Percentiles rank a stretch among this genome's conserved stretches.
Conservation (phyloP, 2,329 filamentous ascomycete genomes). For the Shiraia sp. region DNA sequence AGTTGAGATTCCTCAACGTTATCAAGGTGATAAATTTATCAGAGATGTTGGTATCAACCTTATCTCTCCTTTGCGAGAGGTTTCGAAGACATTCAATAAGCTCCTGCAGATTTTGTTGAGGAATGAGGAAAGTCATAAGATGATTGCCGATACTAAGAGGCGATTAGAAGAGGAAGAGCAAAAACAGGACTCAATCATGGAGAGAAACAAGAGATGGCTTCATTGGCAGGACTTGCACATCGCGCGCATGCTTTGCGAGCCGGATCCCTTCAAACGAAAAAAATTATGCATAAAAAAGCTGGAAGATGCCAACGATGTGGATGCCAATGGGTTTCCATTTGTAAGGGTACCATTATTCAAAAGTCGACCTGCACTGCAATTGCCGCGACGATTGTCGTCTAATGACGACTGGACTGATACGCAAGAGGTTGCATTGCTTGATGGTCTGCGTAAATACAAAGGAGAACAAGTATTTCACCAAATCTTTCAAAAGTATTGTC, state of each 20-base stretch:
- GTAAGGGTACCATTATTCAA: conserved; percentile 46
- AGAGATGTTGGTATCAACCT: conserved; percentile 25
- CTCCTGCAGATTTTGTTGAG: conserved; percentile 10
- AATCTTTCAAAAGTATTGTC: conserved; percentile 35
- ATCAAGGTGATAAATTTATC: conserved; percentile 24
- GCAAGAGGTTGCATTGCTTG: conserved; percentile 39
- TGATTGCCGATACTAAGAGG: conserved; percentile 6
- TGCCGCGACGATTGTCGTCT: conserved; percentile 8
- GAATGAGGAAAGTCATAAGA: conserved; percentile 5
- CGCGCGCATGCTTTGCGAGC: conserved; percentile 29
- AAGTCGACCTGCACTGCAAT: conserved; percentile 19
- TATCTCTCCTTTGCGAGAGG: conserved; percentile 29
- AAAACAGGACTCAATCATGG: conserved; percentile 1
- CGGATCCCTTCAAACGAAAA: conserved; percentile 12
- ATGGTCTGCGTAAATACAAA: conserved; percentile 19
- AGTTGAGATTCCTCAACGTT: conserved; percentile 14
- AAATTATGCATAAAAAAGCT: conserved; percentile 14
- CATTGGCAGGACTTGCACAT: conserved; percentile 39
- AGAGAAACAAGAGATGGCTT: conserved; percentile 10
- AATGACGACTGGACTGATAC: conserved; percentile 35
- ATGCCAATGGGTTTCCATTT: conserved; percentile 47
- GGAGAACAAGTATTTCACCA: conserved; percentile 31
- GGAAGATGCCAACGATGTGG: conserved; percentile 30
- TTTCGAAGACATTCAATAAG: conserved; percentile 7
- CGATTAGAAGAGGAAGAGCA: conserved; percentile 7